phyloP scores from a whole-genome alignment of 257 asterid genomes.

The Solanum sitiens region DNA sequence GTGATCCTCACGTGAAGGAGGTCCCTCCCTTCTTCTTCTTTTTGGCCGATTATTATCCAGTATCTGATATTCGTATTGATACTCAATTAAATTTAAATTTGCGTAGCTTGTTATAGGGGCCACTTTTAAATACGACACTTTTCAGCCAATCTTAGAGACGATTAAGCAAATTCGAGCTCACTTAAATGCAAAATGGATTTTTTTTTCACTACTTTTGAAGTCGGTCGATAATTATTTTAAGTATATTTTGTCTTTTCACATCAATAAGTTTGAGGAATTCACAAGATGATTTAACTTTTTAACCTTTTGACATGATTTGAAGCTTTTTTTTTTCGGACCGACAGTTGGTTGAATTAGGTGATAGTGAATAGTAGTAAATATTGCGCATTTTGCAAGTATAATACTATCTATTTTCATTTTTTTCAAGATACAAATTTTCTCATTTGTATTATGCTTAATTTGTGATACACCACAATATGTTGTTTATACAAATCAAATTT shows the following conservation, averaged over 20 bases:
- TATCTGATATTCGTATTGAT: background rate
- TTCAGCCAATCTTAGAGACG: no score
- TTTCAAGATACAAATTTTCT: no score
- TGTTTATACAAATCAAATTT: background rate
- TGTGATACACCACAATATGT: background rate
- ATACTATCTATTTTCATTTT: background rate
- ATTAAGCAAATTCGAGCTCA: no score
- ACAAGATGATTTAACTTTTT: no score
- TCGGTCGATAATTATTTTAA: no score
- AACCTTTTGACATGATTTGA: background rate
- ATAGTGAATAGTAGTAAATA: background rate
- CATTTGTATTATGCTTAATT: no score
- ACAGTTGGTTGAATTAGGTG: background rate
- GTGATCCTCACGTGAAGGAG: constrained; percentile 5
- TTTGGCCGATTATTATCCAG: fast-evolving
- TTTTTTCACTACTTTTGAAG: background rate
- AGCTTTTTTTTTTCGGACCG: no score
- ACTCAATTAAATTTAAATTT: background rate
- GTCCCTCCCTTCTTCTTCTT: background rate
- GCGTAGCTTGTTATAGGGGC: fast-evolving
- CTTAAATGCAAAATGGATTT: no score
- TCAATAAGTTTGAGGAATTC: no score
- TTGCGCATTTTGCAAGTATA: background rate
- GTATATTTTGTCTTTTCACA: background rate
- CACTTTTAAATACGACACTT: background rate